Conservation (phyloP, 2,329 filamentous ascomycete species). For the Balansia obtecta region DNA sequence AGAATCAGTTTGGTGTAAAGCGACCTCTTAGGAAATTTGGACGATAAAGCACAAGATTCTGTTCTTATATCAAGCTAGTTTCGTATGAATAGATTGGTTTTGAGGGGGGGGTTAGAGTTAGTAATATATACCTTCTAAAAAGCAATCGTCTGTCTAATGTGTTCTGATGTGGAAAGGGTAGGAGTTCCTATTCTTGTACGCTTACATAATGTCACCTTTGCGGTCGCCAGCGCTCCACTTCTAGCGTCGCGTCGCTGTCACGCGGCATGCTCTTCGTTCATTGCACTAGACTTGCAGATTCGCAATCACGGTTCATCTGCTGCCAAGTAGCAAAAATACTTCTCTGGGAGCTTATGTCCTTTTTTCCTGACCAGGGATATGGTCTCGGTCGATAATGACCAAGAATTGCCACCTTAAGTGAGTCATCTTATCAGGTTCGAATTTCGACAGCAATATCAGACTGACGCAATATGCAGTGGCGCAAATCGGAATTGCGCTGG, state of each 20-base stretch:
- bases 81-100: too few relatives aligned
- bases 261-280: neutral
- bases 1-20: too few relatives aligned
- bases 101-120: too few relatives aligned
- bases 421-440: neutral
- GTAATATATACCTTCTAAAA: too few relatives aligned
- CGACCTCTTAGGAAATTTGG: too few relatives aligned
- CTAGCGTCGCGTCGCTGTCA: neutral
- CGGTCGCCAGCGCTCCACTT: neutral
- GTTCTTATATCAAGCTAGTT: too few relatives aligned
- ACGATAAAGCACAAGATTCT: too few relatives aligned
- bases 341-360: neutral
- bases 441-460: neutral
- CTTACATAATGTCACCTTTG: neutral
- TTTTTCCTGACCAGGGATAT: neutral
- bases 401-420: slow-evolving; percentile 1
- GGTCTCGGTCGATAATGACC: neutral
- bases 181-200: neutral
- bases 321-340: neutral
- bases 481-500: slow-evolving; percentile 10
- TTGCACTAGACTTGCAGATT: too few relatives aligned
- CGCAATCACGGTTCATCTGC: too few relatives aligned
- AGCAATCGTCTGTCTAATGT: too few relatives aligned
- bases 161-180: too few relatives aligned
- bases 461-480: slow-evolving; percentile 11